phyloP scores from a whole-genome alignment of 257 asterid genomes.

The Ilex asprella region DNA sequence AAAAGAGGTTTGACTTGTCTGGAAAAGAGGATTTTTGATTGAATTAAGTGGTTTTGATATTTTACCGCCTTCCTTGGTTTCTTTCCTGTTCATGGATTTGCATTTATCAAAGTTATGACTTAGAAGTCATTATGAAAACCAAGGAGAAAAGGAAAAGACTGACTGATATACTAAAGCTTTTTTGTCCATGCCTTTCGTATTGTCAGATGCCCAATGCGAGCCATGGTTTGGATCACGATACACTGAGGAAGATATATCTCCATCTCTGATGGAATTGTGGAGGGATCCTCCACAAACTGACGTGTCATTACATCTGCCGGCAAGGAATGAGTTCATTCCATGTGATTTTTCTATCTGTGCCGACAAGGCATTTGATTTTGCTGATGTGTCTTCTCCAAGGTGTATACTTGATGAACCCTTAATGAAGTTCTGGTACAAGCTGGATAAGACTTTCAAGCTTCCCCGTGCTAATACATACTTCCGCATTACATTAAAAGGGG shows the following conservation, averaged over 20 bases:
- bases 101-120: neutral
- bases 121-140: neutral
- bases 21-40: no score
- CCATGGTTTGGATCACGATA: constrained; percentile 96
- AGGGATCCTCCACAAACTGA: constrained; percentile 67
- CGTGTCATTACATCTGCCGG: constrained; percentile 63
- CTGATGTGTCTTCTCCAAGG: constrained; percentile 53
- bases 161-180: neutral
- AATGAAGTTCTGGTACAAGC: constrained; percentile 89
- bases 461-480: constrained; percentile 98
- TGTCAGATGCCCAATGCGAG: constrained; percentile 71
- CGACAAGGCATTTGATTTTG: constrained; percentile 35
- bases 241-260: constrained; percentile 77
- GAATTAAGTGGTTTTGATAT: neutral
- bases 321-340: constrained; percentile 82
- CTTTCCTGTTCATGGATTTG: neutral
- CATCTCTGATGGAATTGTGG: constrained; percentile 67
- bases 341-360: constrained; percentile 71
- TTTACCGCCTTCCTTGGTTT: neutral
- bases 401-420: constrained; percentile 76
- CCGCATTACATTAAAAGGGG: constrained; percentile 82
- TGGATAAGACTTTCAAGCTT: constrained; percentile 73
- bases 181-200: constrained; percentile 9
- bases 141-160: no score
- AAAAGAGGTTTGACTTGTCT: no score